These are phyloP conservation scores for Zoysia pacifica DNA, from an alignment of 176 grass and related monocot genomes.

Conservation along the genomic window DNA sequence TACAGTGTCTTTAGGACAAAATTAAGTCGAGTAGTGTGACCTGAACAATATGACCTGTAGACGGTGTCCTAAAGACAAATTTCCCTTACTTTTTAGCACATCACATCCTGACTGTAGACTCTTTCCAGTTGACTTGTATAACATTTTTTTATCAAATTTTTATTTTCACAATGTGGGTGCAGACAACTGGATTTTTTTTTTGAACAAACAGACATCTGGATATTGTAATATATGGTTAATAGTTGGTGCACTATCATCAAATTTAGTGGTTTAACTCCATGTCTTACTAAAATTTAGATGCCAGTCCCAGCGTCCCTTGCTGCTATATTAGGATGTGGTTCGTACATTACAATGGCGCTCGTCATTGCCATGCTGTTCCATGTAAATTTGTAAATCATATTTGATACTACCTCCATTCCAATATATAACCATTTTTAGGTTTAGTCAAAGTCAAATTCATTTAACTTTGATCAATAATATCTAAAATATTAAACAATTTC, in stretches of 20 bases:
- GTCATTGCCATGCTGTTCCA: not conserved
- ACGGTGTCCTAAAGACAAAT: too few species aligned
- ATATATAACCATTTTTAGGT: too few species aligned
- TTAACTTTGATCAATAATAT: too few species aligned
- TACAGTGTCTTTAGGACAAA: too few species aligned
- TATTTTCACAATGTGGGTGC: not conserved
- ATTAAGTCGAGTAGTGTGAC: too few species aligned
- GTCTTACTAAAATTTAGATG: not conserved
- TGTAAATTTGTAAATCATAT: conserved; percentile 15
- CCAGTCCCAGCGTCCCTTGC: not conserved
- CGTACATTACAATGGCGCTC: not conserved
- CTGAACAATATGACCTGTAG: too few species aligned
- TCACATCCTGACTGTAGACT: not conserved
- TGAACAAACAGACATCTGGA: not conserved
- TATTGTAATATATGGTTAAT: conserved; percentile 13
- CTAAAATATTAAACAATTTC: too few species aligned
- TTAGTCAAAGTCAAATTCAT: too few species aligned
- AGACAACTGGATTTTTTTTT: not conserved
- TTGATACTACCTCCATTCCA: too few species aligned
- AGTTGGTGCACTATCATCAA: not conserved
- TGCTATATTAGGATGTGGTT: not conserved
- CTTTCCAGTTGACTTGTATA: conserved; percentile 1
- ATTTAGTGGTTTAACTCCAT: not conserved
- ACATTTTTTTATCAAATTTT: not conserved
- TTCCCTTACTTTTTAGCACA: not conserved